Evolutionary conservation across 805 yeast species (phyloP), one percentile per base, ranked within the genome.

Genomic region (Starmerella apicola): DNA sequence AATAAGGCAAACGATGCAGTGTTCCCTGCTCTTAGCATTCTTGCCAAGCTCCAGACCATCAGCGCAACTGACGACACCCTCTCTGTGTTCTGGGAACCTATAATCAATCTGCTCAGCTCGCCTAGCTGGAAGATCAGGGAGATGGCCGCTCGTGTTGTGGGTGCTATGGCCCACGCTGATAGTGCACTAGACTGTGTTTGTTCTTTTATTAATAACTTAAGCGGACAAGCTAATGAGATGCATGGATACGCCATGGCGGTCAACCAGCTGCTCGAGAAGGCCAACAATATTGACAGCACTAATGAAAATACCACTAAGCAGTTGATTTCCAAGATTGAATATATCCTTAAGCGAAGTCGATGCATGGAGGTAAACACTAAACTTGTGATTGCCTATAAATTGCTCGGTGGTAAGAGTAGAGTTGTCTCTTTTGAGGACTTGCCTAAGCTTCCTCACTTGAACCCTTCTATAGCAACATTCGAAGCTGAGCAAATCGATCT

Each of bases 51-150:
- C 39, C 78, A 78, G 39, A 72, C 75, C 5, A 72, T 77, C 0
- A 68, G 72, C 2, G 74, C 72, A 0, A 68, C 69, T 42, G 64
- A 62, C 32, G 78, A 21, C 4, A 4, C 74, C 0, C 43, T 80
- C 36, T 60, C 59, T 6, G 72, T 64, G 5, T 79, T 84, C 51
- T 60, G 64, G 35, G 67, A 68, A 0, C 56, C 70, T 17, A 59
- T 82, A 13, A 49, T 63, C 20, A 38, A 51, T 16, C 68, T 78
- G 45, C 60, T 86, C 23, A 62, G 63, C 0, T 71, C 74, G 43
- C 59, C 58, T 32, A 63, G 68, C 40, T 88, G 95, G 95, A 84
- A 84, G 51, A 69, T 91, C 7, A 69, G 98, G 46, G 95, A 86
- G 53, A 72, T 82, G 72, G 81, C 94, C 0, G 82, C 95, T 0